Base-by-base conservation (phyloP, 805 yeast genomes). In the Zygosaccharomyces pseudorouxii region DNA sequence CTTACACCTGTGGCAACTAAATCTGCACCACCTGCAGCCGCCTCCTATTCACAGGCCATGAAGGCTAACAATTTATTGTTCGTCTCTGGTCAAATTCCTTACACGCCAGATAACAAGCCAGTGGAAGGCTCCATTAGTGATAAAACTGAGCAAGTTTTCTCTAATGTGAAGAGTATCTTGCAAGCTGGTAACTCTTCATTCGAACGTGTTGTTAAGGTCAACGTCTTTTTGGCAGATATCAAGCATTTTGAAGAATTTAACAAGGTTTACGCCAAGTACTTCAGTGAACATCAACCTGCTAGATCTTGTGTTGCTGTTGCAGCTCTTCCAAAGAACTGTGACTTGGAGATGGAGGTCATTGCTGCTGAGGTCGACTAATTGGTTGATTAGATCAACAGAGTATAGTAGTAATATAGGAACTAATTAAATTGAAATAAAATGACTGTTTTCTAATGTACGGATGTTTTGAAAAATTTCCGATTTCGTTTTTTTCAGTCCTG, bases 251-350 rank as follows among this genome's bases (percentile, higher is more conserved):
- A 79, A 53, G 85, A 80, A 55, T 86, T 93, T 75, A 93, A 93
- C 74, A 77, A 75, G 56, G 95, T 87, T 45, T 93, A 93, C 72
- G 81, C 80, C 45, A 68, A 82, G 69, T 83, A 86, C 71, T 88
- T 88, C 74, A 77, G 67, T 63, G 74, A 71, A 41, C 92, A 84
- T 73, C 85, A 84, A 69, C 98, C 99, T 38, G 98, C 98, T 35
- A 88, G 99, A 79, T 87, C 97, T 2, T 93, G 97, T 76, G 95
- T 93, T 60, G 97, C 97, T 39, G 98, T 90, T 54, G 84, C 82
- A 71, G 82, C 80, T 54, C 82, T 93, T 60, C 99, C 99, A 52
- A 79, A 93, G 69, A 89, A 89, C 52, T 88, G 82, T 53, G 86
- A 80, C 53, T 76, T 74, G 57, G 99, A 93, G 75, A 79, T 93